phyloP scores from a whole-genome alignment of 495 filamentous ascomycete species.

The Trichodelitschia bisporula region DNA sequence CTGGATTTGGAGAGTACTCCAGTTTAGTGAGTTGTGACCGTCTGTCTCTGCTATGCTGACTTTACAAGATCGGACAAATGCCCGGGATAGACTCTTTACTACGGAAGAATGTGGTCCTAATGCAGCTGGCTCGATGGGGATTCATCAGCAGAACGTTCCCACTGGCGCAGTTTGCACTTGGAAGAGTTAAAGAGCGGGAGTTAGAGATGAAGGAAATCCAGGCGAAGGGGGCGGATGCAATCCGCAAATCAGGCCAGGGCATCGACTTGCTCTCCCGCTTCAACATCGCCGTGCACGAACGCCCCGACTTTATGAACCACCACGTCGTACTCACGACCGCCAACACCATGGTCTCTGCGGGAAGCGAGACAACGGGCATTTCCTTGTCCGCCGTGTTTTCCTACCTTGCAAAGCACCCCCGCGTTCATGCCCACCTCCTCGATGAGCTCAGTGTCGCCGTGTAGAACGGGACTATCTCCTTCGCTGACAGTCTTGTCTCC shows the following conservation, averaged over 20 bases:
- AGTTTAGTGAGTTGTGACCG: slow-evolving; percentile 14
- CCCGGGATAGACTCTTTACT: slow-evolving; percentile 25
- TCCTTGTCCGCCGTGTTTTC: slow-evolving; percentile 17
- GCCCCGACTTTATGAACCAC: slow-evolving; percentile 39
- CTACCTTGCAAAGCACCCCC: slow-evolving; percentile 15
- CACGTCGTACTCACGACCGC: slow-evolving; percentile 38
- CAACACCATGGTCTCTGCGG: slow-evolving; percentile 35
- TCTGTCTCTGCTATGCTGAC: background rate
- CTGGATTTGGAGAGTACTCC: slow-evolving; percentile 21
- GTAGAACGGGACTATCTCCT: slow-evolving; percentile 12
- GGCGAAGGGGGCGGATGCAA: slow-evolving; percentile 8
- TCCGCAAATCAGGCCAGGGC: slow-evolving; percentile 16
- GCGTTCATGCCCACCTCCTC: slow-evolving; percentile 16
- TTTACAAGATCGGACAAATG: slow-evolving; percentile 25
- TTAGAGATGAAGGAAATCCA: slow-evolving; percentile 19
- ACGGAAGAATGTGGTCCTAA: slow-evolving; percentile 24
- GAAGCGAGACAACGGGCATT: slow-evolving; percentile 20
- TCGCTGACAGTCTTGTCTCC: slow-evolving; percentile 13
- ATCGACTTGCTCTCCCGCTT: slow-evolving; percentile 24
- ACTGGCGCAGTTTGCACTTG: slow-evolving; percentile 33
- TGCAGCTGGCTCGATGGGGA: slow-evolving; percentile 15
- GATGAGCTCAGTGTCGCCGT: slow-evolving; percentile 17
- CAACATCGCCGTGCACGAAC: slow-evolving; percentile 19
- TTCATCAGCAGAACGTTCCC: slow-evolving; percentile 31
- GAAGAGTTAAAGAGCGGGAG: slow-evolving; percentile 27